Percentiles rank a stretch among this genome's conserved stretches.
Evolutionary conservation across 2,329 filamentous ascomycete genomes (phyloP).

Genomic region (Alternaria sp.): DNA sequence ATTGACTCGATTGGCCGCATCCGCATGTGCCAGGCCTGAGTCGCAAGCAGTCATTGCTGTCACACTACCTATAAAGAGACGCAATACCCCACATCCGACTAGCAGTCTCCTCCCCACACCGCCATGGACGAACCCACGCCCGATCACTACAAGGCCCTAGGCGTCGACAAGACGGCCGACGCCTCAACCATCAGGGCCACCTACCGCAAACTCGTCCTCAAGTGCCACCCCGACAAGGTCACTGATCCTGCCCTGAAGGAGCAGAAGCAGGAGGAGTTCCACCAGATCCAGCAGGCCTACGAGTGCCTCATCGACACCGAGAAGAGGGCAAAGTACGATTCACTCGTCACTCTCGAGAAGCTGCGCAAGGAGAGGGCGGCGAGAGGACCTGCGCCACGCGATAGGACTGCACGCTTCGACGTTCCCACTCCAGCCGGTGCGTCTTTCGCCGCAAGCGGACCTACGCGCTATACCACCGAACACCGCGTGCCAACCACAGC

Average conservation of each 20-base stretch:
- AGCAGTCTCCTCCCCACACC: conserved; percentile 39
- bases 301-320: conserved; percentile 84
- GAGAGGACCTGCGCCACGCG: conserved; percentile 32
- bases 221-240: conserved; percentile 91
- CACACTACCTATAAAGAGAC: conserved; percentile 23
- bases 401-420: conserved; percentile 49
- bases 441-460: conserved; percentile 28
- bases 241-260: conserved; percentile 79
- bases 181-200: conserved; percentile 76
- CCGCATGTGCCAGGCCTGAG: conserved; percentile 23
- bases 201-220: conserved; percentile 85
- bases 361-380: conserved; percentile 66
- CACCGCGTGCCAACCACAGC: conserved; percentile 40
- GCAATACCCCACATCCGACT: conserved; percentile 16
- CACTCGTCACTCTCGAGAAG: conserved; percentile 72
- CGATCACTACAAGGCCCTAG: conserved; percentile 83
- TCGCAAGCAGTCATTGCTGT: conserved; percentile 21
- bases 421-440: conserved; percentile 42
- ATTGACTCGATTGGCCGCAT: background rate
- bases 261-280: conserved; percentile 85
- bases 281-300: conserved; percentile 91
- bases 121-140: conserved; percentile 61
- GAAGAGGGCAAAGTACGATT: conserved; percentile 78
- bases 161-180: conserved; percentile 75
- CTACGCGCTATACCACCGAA: conserved; percentile 44